A percentile compares a stretch with the other conserved stretches of the same genome.
phyloP scores from a whole-genome alignment of 345 rosid genomes.

The Cardiospermum halicacabum region DNA sequence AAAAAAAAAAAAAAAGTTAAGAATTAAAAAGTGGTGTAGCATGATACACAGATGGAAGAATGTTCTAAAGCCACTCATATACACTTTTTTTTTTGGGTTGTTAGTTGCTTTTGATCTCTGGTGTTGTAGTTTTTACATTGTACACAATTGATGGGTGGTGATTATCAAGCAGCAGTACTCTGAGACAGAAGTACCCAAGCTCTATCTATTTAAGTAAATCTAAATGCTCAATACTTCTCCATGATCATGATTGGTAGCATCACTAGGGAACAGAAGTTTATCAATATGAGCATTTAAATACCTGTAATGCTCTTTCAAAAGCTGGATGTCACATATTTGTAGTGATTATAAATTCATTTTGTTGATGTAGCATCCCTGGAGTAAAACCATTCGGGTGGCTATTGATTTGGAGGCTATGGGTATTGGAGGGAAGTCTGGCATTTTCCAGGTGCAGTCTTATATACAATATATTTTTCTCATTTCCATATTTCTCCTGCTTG shows the following conservation, averaged over 20 bases:
- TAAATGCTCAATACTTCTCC: too few relatives aligned
- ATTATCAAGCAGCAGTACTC: too few relatives aligned
- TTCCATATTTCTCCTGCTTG: neutral
- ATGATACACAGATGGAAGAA: neutral
- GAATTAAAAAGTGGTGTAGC: neutral
- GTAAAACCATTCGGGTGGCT: slow-evolving; percentile 64
- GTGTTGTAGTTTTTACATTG: neutral
- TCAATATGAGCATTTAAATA: neutral
- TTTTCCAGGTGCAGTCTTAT: slow-evolving; percentile 70
- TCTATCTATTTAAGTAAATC: too few relatives aligned
- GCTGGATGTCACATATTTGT: neutral
- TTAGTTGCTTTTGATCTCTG: neutral
- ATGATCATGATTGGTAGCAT: slow-evolving; percentile 1
- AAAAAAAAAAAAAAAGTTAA: neutral
- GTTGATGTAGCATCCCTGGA: slow-evolving; percentile 85
- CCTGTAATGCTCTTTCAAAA: neutral
- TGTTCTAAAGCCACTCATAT: neutral
- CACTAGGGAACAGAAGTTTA: neutral
- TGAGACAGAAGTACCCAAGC: too few relatives aligned
- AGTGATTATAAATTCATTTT: slow-evolving; percentile 17
- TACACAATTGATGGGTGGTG: neutral
- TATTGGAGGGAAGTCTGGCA: slow-evolving; percentile 73
- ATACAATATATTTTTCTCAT: slow-evolving; percentile 1
- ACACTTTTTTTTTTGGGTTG: neutral
- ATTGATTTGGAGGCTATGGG: slow-evolving; percentile 98